Conservation (phyloP, 1,139 yeast genomes). For the Oligophagozyma castellii region DNA sequence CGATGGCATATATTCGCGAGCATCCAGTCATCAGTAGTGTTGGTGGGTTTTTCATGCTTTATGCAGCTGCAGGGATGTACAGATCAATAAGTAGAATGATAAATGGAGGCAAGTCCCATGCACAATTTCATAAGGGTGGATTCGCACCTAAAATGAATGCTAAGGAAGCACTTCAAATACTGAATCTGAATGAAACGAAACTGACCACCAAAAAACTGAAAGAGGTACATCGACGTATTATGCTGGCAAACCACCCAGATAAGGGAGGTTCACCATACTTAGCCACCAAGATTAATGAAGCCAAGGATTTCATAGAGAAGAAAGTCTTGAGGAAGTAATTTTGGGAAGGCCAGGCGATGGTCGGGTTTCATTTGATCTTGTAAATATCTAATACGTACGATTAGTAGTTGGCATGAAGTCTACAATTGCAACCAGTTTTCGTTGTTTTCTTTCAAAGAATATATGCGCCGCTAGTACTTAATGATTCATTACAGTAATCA, state of each 20-base stretch:
- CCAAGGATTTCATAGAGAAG: slow-evolving; percentile 84
- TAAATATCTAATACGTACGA: slow-evolving; percentile 4
- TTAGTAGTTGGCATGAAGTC: neutral
- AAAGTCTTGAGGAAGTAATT: slow-evolving; percentile 27
- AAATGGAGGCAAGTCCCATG: slow-evolving; percentile 37
- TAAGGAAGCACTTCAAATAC: slow-evolving; percentile 79
- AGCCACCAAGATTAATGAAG: slow-evolving; percentile 95
- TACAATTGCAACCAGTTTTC: neutral
- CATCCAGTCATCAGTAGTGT: slow-evolving; percentile 68
- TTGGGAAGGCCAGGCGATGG: too few species aligned
- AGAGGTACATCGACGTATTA: slow-evolving; percentile 83
- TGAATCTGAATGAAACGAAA: slow-evolving; percentile 69
- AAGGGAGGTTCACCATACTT: slow-evolving; percentile 92
- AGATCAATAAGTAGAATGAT: slow-evolving; percentile 47
- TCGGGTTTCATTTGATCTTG: slow-evolving; percentile 2
- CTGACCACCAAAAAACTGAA: slow-evolving; percentile 67
- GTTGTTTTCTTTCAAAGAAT: slow-evolving; percentile 7
- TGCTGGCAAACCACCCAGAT: slow-evolving; percentile 95
- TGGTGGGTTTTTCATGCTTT: slow-evolving; percentile 55
- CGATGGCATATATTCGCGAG: slow-evolving; percentile 48
- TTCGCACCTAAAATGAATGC: slow-evolving; percentile 84
- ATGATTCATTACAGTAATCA: slow-evolving; percentile 9
- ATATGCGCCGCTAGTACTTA: slow-evolving; percentile 15
- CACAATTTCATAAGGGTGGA: slow-evolving; percentile 52
- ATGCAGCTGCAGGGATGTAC: slow-evolving; percentile 54